Evolutionary conservation across 495 filamentous ascomycete genomes (phyloP).

Genomic region (Tetracladium setigerum): DNA sequence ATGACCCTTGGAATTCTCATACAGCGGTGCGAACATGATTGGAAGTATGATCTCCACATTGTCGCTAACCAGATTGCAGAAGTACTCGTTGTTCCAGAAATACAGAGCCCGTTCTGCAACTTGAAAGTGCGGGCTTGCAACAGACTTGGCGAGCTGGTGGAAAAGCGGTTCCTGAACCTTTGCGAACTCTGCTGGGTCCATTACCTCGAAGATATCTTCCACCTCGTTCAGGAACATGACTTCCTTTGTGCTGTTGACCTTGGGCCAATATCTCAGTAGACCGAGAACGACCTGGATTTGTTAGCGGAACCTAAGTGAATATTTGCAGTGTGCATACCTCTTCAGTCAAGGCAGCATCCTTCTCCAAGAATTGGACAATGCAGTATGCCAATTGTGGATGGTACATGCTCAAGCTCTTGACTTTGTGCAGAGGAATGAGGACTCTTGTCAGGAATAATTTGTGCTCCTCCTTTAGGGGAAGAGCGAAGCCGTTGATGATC

Average conservation of each 20-base stretch:
- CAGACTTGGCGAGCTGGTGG: constrained; percentile 93
- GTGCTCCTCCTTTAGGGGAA: constrained; percentile 97
- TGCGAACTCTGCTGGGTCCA: constrained; percentile 97
- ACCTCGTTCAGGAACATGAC: constrained; percentile 99
- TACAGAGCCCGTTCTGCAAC: constrained; percentile 96
- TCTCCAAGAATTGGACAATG: constrained; percentile 98
- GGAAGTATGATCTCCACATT: constrained; percentile 97
- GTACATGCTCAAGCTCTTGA: constrained; percentile 99
- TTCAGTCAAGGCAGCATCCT: constrained; percentile 94
- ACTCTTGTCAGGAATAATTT: constrained; percentile 96
- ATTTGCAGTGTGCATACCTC: constrained; percentile 53
- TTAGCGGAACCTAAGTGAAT: neutral
- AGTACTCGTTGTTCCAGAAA: constrained; percentile 99
- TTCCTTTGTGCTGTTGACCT: constrained; percentile 98
- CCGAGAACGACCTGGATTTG: constrained; percentile 75
- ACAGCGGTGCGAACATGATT: constrained; percentile 98
- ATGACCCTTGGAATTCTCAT: constrained; percentile 98
- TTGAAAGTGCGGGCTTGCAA: constrained; percentile 98
- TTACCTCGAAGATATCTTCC: constrained; percentile 99
- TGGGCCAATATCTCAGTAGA: constrained; percentile 94
- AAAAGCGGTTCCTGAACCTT: constrained; percentile 98
- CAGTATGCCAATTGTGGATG: constrained; percentile 98
- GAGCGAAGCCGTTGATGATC: constrained; percentile 98
- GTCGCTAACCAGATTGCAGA: constrained; percentile 98
- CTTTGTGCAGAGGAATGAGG: constrained; percentile 90